These are phyloP conservation scores for Fusarium virguliforme DNA, from an alignment of 2,329 filamentous ascomycete species.

Conservation along the genomic window DNA sequence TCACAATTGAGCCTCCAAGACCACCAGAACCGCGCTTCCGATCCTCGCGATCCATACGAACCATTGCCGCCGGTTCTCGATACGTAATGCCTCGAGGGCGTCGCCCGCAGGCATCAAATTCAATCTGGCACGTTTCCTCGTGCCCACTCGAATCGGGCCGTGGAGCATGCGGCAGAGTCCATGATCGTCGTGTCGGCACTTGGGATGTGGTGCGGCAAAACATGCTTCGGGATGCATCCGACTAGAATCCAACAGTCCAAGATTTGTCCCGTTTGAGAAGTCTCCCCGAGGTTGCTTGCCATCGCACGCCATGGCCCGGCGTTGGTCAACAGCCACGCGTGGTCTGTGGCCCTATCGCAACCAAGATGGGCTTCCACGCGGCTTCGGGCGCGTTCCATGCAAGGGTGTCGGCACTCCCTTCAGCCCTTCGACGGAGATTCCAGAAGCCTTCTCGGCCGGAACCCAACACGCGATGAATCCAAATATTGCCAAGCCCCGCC, in stretches of 20 bases:
- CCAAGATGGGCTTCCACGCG: conserved; percentile 34
- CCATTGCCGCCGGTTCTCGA: conserved; percentile 23
- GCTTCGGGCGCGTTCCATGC: conserved; percentile 47
- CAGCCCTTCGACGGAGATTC: conserved; percentile 42
- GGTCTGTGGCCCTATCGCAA: conserved; percentile 32
- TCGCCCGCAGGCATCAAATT: conserved; percentile 11
- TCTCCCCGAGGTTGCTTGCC: conserved; percentile 43
- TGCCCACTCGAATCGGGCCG: conserved; percentile 47
- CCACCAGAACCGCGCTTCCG: conserved; percentile 1
- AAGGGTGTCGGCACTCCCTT: conserved; percentile 39
- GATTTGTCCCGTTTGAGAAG: conserved; percentile 48
- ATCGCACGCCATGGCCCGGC: conserved; percentile 46
- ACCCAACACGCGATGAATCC: conserved; percentile 24
- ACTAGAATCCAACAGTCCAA: conserved; percentile 30
- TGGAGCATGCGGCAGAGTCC: conserved; percentile 41
- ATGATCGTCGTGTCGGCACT: conserved; percentile 47
- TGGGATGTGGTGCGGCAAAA: conserved; percentile 39
- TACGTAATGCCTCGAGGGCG: conserved; percentile 32
- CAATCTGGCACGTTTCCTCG: conserved; percentile 10
- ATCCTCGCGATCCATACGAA: conserved; percentile 26
- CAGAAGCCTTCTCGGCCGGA: conserved; percentile 48
- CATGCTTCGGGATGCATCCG: conserved; percentile 31
- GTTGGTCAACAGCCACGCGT: conserved; percentile 31
- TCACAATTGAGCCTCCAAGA: conserved; percentile 38
- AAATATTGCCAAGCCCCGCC: conserved; percentile 28